Evolutionary conservation across 73 alveolate species (phyloP), one percentile per base, ranked within the genome.

Genomic region (Paramecium sonneborni): DNA sequence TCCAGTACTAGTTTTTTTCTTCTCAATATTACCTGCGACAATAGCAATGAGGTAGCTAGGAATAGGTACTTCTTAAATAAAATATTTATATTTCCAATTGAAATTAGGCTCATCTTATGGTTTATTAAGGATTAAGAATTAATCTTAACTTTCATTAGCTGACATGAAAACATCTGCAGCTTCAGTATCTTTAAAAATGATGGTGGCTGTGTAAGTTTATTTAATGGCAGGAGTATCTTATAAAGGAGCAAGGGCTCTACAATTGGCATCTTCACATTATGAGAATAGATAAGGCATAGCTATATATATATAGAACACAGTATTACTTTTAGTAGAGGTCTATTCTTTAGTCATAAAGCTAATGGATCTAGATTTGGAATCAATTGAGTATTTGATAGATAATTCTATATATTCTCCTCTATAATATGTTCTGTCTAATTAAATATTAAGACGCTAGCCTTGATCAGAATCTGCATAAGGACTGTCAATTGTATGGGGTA

Each of bases 201-300:
- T 95, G 14, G 70, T 88, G 21, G 96, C 97, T 28, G 96, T 92
- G 85, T 96, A 96, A 11, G 96, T 94, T 6, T 96, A 94, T 74
- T 95, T 97, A 46, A 95, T 95, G 11, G 97, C 85, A 1, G 99
- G 99, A 28, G 99, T 97, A 68, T 97, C 99, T 79, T 96, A 95
- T 37, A 93, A 85, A 10, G 99, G 99, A 48, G 97, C 97, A 44
- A 97, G 39, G 10, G 98, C 94, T 86, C 99, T 92, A 86, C 99
- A 96, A 68, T 85, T 76, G 58, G 95, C 96, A 15, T 98, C 95
- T 55, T 97, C 96, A 85, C 98, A 97, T 92, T 97, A 96, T 39
- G 99, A 94, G 92, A 93, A 97, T 97, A 97, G 93, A 87, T 96
- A 97, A 9, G 98, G 97, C 56, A 85, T 92, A 10, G 26, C 90